Conservation (phyloP, 2,329 filamentous ascomycete species). For the Xylariales sp. region DNA sequence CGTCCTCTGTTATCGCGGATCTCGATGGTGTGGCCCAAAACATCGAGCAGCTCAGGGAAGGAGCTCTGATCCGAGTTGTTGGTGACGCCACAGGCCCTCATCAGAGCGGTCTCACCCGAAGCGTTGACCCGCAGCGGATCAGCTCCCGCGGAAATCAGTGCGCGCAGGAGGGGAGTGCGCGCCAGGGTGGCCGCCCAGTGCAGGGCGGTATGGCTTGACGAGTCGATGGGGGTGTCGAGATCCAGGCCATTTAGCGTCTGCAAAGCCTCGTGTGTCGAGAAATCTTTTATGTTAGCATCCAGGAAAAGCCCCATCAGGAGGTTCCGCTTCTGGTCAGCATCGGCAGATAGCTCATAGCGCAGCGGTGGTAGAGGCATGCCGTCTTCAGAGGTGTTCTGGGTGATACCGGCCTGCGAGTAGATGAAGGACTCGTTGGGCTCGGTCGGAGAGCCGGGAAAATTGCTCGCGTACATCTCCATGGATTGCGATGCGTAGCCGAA, state of each 20-base stretch:
- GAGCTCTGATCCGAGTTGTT: conserved; percentile 90
- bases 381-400: conserved; percentile 42
- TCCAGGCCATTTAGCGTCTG: conserved; percentile 72
- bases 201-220: conserved; percentile 81
- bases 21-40: conserved; percentile 86
- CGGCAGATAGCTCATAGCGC: conserved; percentile 53
- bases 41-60: conserved; percentile 85
- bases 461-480: conserved; percentile 40
- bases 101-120: conserved; percentile 85
- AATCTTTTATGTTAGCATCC: conserved; percentile 63
- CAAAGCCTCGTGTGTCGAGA: conserved; percentile 71
- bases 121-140: conserved; percentile 85
- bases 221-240: conserved; percentile 88
- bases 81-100: conserved; percentile 87
- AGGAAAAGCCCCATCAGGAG: conserved; percentile 80
- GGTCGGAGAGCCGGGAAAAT: conserved; percentile 68
- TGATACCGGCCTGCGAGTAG: conserved; percentile 51
- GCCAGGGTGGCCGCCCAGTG: conserved; percentile 96
- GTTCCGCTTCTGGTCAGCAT: conserved; percentile 75
- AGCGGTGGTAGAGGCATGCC: conserved; percentile 62
- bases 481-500: conserved; percentile 48
- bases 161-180: conserved; percentile 74
- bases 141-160: conserved; percentile 78
- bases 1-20: conserved; percentile 83
- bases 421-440: conserved; percentile 78